Evolutionary conservation across 352 stramenopile species (phyloP).

Genomic region (Thalassiosira exigua): DNA sequence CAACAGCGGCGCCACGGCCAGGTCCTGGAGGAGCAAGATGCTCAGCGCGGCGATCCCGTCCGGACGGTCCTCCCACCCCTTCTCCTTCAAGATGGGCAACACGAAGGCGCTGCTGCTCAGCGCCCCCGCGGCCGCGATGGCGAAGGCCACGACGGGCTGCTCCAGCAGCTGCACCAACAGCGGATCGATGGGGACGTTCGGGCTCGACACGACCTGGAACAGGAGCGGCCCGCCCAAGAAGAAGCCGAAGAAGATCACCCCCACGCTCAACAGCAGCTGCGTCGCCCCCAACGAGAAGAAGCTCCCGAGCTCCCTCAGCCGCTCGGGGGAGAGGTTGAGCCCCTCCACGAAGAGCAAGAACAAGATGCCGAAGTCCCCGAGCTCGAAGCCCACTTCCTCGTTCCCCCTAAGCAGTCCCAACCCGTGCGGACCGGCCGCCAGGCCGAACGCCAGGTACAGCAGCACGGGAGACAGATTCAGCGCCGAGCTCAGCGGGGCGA

Average conservation of each 20-base stretch:
- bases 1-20: conserved; percentile 74
- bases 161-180: conserved; percentile 69
- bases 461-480: conserved; percentile 79
- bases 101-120: conserved; percentile 84
- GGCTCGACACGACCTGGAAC: conserved; percentile 57
- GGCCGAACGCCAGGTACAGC: conserved; percentile 76
- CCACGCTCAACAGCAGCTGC: conserved; percentile 61
- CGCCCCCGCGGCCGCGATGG: conserved; percentile 74
- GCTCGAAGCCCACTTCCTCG: conserved; percentile 70
- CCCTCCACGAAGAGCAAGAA: conserved; percentile 87
- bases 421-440: conserved; percentile 71
- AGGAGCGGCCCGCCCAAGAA: conserved; percentile 38
- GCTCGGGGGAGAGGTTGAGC: conserved; percentile 77
- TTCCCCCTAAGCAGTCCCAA: conserved; percentile 82
- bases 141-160: conserved; percentile 70
- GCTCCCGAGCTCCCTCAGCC: conserved; percentile 69
- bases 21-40: conserved; percentile 79
- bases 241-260: conserved; percentile 45
- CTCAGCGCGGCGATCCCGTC: conserved; percentile 58
- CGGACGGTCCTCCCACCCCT: conserved; percentile 62
- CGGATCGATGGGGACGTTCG: conserved; percentile 62
- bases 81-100: conserved; percentile 83
- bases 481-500: conserved; percentile 68
- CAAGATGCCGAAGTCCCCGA: conserved; percentile 85
- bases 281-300: conserved; percentile 63